These are phyloP conservation scores for Candida pseudoviswanathii DNA, from an alignment of 1,139 yeast genomes.

Conservation along the genomic window DNA sequence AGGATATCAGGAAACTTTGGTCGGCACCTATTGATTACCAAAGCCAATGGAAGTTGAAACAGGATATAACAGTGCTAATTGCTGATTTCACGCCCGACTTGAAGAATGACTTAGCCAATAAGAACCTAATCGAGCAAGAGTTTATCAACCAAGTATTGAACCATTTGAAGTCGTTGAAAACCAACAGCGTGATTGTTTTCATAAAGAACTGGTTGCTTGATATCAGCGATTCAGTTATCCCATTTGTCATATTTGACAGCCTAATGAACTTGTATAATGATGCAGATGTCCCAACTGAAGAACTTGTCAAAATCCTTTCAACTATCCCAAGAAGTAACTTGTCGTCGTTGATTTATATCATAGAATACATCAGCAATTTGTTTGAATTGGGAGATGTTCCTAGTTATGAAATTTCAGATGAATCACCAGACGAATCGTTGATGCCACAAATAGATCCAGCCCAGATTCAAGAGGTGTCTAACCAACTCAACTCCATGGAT, in stretches of 20 bases:
- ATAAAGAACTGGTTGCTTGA: conserved; percentile 47
- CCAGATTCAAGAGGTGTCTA: conserved; percentile 17
- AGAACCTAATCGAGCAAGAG: conserved; percentile 24
- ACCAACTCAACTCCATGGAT: conserved; percentile 38
- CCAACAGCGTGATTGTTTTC: conserved; percentile 29
- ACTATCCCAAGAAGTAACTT: conserved; percentile 47
- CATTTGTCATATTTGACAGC: conserved; percentile 44
- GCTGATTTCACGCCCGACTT: conserved; percentile 22
- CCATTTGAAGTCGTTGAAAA: conserved; percentile 7
- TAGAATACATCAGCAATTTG: conserved; percentile 37
- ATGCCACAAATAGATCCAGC: conserved; percentile 12
- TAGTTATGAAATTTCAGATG: conserved; percentile 35
- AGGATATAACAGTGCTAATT: conserved; percentile 27
- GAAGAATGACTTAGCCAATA: conserved; percentile 20
- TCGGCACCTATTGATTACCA: conserved; percentile 34
- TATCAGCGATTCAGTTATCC: conserved; percentile 46
- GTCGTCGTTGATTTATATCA: conserved; percentile 36
- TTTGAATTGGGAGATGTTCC: conserved; percentile 29
- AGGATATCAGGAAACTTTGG: conserved; percentile 26
- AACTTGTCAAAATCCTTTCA: conserved; percentile 30
- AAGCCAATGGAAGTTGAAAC: conserved; percentile 39
- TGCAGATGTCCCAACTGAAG: conserved; percentile 15
- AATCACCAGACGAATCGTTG: conserved; percentile 21
- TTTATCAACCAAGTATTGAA: conserved; percentile 26
- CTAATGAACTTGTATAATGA: conserved; percentile 27